Percentiles rank a stretch among this genome's conserved stretches.
These are phyloP conservation scores for Davidsoniella eucalypti DNA, from an alignment of 2,329 filamentous ascomycete genomes.

Conservation along the genomic window DNA sequence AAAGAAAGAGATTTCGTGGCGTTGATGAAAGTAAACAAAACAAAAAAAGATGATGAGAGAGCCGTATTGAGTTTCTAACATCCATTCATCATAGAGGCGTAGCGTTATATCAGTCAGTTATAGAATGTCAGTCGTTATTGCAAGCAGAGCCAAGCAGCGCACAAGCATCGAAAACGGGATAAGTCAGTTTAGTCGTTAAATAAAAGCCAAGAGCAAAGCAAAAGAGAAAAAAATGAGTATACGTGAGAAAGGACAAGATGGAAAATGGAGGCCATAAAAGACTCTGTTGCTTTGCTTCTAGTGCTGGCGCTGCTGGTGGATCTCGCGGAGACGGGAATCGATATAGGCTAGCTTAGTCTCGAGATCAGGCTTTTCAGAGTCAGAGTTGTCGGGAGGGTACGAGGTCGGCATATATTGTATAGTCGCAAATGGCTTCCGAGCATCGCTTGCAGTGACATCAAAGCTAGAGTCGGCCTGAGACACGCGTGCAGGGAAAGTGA, in stretches of 20 bases:
- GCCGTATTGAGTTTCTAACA: background rate
- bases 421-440: constrained; percentile 39
- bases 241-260: background rate
- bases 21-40: background rate
- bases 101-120: background rate
- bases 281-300: constrained; percentile 27
- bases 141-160: no score
- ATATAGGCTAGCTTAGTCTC: constrained; percentile 39
- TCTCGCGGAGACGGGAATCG: constrained; percentile 38
- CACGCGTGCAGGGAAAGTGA: constrained; percentile 44
- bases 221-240: background rate
- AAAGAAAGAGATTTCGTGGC: constrained; percentile 1
- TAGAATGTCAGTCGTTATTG: background rate
- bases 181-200: no score
- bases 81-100: no score
- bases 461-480: constrained; percentile 27
- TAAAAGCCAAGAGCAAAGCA: background rate
- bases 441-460: constrained; percentile 23
- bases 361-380: constrained; percentile 26
- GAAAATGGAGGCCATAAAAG: constrained; percentile 16
- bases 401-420: constrained; percentile 17
- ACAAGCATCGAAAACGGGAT: no score
- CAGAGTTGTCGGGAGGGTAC: constrained; percentile 14
- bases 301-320: constrained; percentile 31
- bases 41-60: constrained; percentile 4